Conservation (phyloP, 1,284 basidiomycete species). For the Heterobasidion irregulare region DNA sequence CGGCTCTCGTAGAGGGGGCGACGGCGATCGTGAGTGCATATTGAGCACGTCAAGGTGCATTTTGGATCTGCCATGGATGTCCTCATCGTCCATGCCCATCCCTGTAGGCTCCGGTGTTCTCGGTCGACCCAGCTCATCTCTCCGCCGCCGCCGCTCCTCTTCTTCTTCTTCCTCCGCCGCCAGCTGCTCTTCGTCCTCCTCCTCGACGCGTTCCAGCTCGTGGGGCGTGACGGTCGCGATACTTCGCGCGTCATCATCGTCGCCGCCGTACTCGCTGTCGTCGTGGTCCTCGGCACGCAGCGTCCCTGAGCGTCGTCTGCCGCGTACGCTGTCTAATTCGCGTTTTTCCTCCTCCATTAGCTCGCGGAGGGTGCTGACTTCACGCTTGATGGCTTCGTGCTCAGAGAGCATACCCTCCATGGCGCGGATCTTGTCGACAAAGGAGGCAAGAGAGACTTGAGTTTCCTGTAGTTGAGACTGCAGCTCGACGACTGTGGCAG, state of each 20-base stretch:
- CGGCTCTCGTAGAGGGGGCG: no score
- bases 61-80: constrained; percentile 16
- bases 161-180: constrained; percentile 36
- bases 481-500: constrained; percentile 50
- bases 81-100: constrained; percentile 53
- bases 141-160: constrained; percentile 38
- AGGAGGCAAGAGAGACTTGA: constrained; percentile 68
- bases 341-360: constrained; percentile 55
- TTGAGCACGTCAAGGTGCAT: constrained; percentile 14
- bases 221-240: constrained; percentile 57
- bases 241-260: constrained; percentile 52
- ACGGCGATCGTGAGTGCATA: constrained; percentile 13
- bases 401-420: constrained; percentile 82
- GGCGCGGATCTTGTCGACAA: constrained; percentile 81
- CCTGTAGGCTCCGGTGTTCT: constrained; percentile 69
- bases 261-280: constrained; percentile 29
- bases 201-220: constrained; percentile 65
- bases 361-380: constrained; percentile 67
- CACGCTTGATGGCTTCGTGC: constrained; percentile 79
- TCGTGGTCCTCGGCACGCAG: constrained; percentile 18
- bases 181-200: constrained; percentile 63
- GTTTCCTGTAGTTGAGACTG: constrained; percentile 85
- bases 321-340: no score
- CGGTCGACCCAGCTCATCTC: constrained; percentile 58
- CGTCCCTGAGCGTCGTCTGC: constrained; percentile 15